Evolutionary conservation across 495 filamentous ascomycete genomes (phyloP).

Genomic region (Cercophora samala): DNA sequence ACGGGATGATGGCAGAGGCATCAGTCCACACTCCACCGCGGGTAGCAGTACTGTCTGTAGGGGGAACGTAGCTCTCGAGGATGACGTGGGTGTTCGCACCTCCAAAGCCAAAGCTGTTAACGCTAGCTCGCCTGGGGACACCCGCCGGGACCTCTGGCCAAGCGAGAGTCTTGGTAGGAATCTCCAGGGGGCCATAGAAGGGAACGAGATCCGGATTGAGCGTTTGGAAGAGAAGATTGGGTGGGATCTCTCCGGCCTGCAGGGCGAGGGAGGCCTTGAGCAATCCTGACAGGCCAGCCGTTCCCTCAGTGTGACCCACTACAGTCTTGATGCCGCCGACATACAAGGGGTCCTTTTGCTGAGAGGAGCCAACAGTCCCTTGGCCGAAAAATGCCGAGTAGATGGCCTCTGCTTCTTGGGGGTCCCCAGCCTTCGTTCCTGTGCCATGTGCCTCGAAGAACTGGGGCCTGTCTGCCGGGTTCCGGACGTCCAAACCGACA

Average conservation of each 20-base stretch:
- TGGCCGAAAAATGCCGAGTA: conserved; percentile 31
- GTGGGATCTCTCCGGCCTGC: conserved; percentile 45
- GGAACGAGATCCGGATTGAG: conserved; percentile 41
- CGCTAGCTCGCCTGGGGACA: conserved; percentile 5
- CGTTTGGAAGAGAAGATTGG: conserved; percentile 44
- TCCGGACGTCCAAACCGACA: conserved; percentile 41
- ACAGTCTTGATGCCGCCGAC: conserved; percentile 55
- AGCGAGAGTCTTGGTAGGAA: neutral
- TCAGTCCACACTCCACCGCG: neutral
- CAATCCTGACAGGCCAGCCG: conserved; percentile 48
- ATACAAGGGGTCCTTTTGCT: conserved; percentile 38
- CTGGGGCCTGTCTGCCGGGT: conserved; percentile 26
- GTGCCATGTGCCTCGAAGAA: conserved; percentile 48
- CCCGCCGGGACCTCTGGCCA: conserved; percentile 6
- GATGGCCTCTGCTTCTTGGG: conserved; percentile 40
- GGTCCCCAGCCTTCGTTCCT: conserved; percentile 13
- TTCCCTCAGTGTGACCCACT: conserved; percentile 54
- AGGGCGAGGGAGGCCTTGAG: conserved; percentile 50
- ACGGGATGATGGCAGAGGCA: neutral
- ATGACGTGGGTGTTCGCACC: conserved; percentile 13
- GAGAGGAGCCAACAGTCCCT: conserved; percentile 14
- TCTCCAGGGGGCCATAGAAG: conserved; percentile 6
- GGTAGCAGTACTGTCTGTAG: too few species aligned
- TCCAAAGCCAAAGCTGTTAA: conserved; percentile 18
- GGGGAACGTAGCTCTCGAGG: conserved; percentile 3